Percentiles rank a stretch among this genome's conserved stretches.
phyloP scores from a whole-genome alignment of 345 rosid genomes.

The Dimocarpus longan region DNA sequence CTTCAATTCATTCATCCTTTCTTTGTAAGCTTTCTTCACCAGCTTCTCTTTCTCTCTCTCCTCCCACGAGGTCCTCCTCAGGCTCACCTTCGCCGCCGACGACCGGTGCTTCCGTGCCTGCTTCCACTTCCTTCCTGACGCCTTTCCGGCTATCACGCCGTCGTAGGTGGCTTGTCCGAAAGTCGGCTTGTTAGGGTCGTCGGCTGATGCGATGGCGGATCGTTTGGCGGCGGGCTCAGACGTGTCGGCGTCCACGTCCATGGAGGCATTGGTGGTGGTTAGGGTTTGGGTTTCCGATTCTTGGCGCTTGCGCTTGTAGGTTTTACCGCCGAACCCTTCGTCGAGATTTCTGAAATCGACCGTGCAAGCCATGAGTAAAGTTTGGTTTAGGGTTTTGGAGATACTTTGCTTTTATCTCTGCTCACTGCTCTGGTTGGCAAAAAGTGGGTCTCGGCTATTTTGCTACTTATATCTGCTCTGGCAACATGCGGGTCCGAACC shows the following conservation, averaged over 20 bases:
- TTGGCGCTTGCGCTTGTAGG: conserved; percentile 81
- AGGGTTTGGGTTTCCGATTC: conserved; percentile 29
- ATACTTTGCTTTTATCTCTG: background rate
- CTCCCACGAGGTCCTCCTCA: conserved; percentile 53
- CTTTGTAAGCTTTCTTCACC: conserved; percentile 77
- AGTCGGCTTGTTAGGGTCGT: conserved; percentile 68
- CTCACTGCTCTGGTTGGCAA: no score
- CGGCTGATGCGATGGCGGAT: conserved; percentile 66
- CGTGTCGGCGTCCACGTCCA: conserved; percentile 59
- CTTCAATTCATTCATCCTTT: conserved; percentile 74
- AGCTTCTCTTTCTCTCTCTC: conserved; percentile 70
- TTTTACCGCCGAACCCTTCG: conserved; percentile 97
- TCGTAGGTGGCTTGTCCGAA: conserved; percentile 73
- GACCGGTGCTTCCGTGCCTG: conserved; percentile 64
- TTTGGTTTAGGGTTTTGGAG: conserved; percentile 12
- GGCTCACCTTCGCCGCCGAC: conserved; percentile 68
- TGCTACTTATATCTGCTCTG: no score
- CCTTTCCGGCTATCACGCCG: conserved; percentile 93
- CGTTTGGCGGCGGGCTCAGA: conserved; percentile 68
- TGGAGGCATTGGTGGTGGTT: conserved; percentile 29
- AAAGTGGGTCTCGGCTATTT: no score
- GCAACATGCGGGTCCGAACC: no score
- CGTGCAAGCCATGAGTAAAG: conserved; percentile 71
- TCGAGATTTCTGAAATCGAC: conserved; percentile 82
- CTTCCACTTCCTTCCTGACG: conserved; percentile 87